Base-by-base conservation (phyloP, 2,329 filamentous ascomycete species). In the Kalaharituber pfeilii region DNA sequence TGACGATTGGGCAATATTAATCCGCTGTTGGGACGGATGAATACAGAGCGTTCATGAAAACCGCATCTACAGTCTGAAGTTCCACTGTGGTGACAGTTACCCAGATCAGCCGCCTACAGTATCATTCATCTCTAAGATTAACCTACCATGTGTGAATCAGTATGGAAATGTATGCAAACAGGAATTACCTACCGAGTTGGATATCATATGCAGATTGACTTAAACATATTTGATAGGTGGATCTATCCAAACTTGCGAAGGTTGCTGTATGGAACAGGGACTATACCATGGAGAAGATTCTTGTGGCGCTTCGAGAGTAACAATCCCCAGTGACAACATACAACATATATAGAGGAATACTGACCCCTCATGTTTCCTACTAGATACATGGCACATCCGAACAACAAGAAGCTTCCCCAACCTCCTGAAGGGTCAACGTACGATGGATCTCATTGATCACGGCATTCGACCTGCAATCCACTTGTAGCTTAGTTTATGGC, bases 61-160 rank as follows among this genome's bases (percentile, higher is more conserved):
- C 72, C 84, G 91, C 66, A 98, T 98, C 72, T 98, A 98, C 76
- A 93, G 86, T 63, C 78, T 98, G 65, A 93, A 89, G 71, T 94
- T 98, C 73, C 83, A 94, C 73, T 98, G 91, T 73, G 88, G 87
- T 59, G 75, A 80, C 50, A 74, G 84, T 55, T 98, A 98, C 69
- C 91, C 91, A 52, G 87, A 94, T 67, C 74, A 78, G 59, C 91
- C 91, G 47, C 91, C 91, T 0, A 80, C 82, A 51, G 85, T 98
- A 65, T 81, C 89, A 66, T 98, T 98, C 70, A 80, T 91, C 64
- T 94, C 84, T 65, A 84, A 86, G 70, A 82, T 98, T 72, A 95
- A 96, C 72, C 78, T 96, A n/a, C 91, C 91, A 25, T 94, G 89
- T 65, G 91, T 98, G 52, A 84, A 89, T 70, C 74, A 76, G 59